These are phyloP conservation scores for Zygosaccharomyces sapae DNA, from an alignment of 1,139 yeast genomes.

Conservation along the genomic window DNA sequence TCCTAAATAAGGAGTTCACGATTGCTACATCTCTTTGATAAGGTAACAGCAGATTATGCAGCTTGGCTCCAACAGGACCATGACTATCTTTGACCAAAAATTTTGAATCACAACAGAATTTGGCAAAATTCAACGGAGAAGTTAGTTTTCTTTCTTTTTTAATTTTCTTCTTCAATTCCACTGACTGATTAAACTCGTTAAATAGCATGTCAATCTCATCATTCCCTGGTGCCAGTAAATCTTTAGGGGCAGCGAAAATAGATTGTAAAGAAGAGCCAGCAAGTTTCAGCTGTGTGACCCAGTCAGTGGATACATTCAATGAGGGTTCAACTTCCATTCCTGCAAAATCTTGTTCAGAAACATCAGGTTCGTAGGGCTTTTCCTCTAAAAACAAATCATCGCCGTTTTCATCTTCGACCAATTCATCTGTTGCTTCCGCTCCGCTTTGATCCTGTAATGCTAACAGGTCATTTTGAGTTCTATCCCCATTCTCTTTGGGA, in stretches of 20 bases:
- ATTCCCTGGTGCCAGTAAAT: conserved; percentile 21
- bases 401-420: conserved; percentile 30
- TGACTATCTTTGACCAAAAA: conserved; percentile 19
- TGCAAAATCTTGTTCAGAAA: conserved; percentile 44
- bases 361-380: conserved; percentile 65
- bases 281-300: conserved; percentile 62
- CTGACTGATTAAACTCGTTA: conserved; percentile 43
- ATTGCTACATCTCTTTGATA: conserved; percentile 8
- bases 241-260: conserved; percentile 39
- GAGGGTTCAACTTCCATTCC: conserved; percentile 40
- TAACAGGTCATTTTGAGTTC: conserved; percentile 8
- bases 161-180: conserved; percentile 29
- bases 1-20: conserved; percentile 17
- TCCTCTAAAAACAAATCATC: conserved; percentile 45
- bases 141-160: conserved; percentile 30
- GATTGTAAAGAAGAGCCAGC: conserved; percentile 52
- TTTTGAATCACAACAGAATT: conserved; percentile 26
- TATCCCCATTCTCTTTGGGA: conserved; percentile 2
- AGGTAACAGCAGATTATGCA: conserved; percentile 5
- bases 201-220: conserved; percentile 45
- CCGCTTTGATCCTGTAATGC: conserved; percentile 6
- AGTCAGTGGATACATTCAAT: conserved; percentile 52
- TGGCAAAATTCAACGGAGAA: conserved; percentile 25
- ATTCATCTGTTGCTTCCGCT: conserved; percentile 30
- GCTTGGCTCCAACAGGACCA: conserved; percentile 12